phyloP scores from a whole-genome alignment of 345 rosid genomes.

The Nephelium lappaceum region DNA sequence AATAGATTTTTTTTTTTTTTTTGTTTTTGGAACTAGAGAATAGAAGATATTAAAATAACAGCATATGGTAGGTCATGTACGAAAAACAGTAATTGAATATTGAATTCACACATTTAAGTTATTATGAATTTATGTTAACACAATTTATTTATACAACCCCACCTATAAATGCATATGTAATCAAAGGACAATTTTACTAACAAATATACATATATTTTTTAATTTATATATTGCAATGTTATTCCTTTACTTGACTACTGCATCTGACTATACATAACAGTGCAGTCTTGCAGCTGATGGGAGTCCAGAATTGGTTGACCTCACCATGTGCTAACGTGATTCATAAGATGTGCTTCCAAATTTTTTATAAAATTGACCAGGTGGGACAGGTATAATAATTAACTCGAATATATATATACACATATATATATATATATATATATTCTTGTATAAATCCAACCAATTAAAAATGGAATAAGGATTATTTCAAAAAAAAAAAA shows the following conservation, averaged over 20 bases:
- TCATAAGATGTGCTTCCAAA: background rate
- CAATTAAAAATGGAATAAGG: background rate
- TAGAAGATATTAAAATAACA: too few species aligned
- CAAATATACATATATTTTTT: too few species aligned
- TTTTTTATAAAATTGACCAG: background rate
- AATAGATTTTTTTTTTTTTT: too few species aligned
- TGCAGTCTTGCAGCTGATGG: background rate
- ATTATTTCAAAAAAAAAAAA: too few species aligned
- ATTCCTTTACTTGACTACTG: constrained; percentile 6
- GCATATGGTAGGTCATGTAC: background rate
- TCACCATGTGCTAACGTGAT: constrained; percentile 5
- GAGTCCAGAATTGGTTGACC: constrained; percentile 9
- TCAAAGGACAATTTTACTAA: too few species aligned
- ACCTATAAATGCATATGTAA: too few species aligned
- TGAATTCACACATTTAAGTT: too few species aligned
- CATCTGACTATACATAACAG: background rate
- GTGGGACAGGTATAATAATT: background rate
- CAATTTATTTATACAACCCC: too few species aligned
- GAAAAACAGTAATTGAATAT: background rate
- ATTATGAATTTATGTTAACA: too few species aligned
- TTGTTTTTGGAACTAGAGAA: too few species aligned
- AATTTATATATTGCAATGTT: background rate
- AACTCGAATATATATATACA: background rate
- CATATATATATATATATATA: too few species aligned
- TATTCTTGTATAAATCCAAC: background rate